Conservation (phyloP, 2,329 filamentous ascomycete species). For the Curvularia verruculosa region DNA sequence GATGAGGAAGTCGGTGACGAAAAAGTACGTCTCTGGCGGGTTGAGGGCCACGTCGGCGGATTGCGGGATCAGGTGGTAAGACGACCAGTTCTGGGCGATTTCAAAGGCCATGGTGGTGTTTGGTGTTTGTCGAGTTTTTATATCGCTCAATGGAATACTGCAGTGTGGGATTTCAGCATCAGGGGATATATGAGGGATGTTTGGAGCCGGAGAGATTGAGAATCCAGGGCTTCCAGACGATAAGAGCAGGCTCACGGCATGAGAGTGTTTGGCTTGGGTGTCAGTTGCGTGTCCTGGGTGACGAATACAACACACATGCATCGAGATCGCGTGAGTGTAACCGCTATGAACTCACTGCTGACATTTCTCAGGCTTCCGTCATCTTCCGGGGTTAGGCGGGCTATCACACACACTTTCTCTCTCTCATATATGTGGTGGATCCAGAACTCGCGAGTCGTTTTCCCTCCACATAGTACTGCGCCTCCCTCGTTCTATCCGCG, state of each 20-base stretch:
- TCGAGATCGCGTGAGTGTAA: too few relatives aligned
- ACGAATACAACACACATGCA: neutral
- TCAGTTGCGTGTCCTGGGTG: neutral
- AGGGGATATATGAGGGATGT: neutral
- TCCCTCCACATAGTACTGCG: constrained; percentile 2
- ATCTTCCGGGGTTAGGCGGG: constrained; percentile 22
- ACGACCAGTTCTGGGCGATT: constrained; percentile 41
- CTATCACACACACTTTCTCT: too few relatives aligned
- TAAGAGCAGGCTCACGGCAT: neutral
- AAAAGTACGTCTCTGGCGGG: constrained; percentile 50
- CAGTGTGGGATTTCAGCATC: too few relatives aligned
- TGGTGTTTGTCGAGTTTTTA: too few relatives aligned
- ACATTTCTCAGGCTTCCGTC: constrained; percentile 34
- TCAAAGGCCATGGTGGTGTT: constrained; percentile 37
- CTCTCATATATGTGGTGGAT: constrained; percentile 4
- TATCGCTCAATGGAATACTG: too few relatives aligned
- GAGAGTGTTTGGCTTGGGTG: neutral
- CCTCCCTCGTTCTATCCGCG: constrained; percentile 1
- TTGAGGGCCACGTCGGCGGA: constrained; percentile 54
- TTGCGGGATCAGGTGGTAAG: constrained; percentile 59
- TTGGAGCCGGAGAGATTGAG: neutral
- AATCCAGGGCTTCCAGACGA: neutral
- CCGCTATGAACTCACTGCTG: constrained; percentile 15
- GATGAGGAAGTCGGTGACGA: constrained; percentile 51
- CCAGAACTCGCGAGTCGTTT: neutral